Evolutionary conservation across 2,329 filamentous ascomycete species (phyloP).

Genomic region (Acarospora socialis): DNA sequence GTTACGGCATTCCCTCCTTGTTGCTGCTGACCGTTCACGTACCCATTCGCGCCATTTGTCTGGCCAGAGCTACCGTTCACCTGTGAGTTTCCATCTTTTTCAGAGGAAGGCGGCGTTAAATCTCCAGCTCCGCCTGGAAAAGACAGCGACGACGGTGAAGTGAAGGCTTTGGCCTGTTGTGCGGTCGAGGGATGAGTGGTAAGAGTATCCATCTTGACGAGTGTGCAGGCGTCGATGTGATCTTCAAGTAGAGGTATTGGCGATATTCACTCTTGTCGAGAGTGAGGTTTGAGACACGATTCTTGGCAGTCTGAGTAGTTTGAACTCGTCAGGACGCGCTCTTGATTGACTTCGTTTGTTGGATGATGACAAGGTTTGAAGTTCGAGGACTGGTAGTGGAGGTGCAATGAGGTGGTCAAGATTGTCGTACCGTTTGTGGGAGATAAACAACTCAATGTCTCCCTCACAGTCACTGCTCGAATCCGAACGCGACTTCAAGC

Average conservation of each 20-base stretch:
- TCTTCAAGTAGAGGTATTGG: background rate
- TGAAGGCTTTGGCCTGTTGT: conserved; percentile 89
- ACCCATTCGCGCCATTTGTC: conserved; percentile 29
- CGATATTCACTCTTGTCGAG: background rate
- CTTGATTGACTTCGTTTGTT: conserved; percentile 3
- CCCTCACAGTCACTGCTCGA: conserved; percentile 49
- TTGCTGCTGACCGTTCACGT: conserved; percentile 36
- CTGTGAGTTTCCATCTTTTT: conserved; percentile 45
- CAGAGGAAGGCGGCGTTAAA: conserved; percentile 63
- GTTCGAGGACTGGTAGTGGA: conserved; percentile 14
- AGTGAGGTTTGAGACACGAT: background rate
- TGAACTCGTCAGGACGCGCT: background rate
- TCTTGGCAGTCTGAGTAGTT: background rate
- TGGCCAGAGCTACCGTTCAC: conserved; percentile 25
- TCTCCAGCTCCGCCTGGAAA: conserved; percentile 77
- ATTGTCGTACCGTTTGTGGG: conserved; percentile 47
- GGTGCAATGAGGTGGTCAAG: conserved; percentile 13
- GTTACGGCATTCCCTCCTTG: conserved; percentile 41
- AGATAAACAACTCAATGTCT: conserved; percentile 99
- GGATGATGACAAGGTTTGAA: conserved; percentile 9
- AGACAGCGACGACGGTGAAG: conserved; percentile 78
- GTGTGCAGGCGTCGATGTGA: conserved; percentile 11
- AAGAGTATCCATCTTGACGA: conserved; percentile 63
- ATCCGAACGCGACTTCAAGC: conserved; percentile 3
- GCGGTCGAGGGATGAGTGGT: conserved; percentile 86